Evolutionary conservation across 2,329 filamentous ascomycete genomes (phyloP), one percentile per base, ranked within the genome.

Genomic region (Colletotrichum caudatum): DNA sequence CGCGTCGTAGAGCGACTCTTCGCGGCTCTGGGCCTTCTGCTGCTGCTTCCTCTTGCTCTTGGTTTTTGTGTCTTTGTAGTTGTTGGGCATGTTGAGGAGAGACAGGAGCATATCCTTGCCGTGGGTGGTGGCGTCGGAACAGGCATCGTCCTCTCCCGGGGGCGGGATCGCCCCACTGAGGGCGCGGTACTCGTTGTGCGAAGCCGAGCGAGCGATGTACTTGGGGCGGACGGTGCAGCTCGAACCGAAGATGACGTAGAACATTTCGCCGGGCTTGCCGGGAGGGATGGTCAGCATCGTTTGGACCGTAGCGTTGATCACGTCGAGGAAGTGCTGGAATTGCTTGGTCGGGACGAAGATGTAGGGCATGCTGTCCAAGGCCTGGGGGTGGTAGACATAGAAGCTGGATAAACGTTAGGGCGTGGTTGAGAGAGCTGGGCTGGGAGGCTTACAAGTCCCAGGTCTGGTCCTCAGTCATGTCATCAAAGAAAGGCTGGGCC

Each of bases 361-460:
- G 35, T 92, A 82, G 1, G 91, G 89, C 62, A 85, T 86, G 39
- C 83, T 79, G 18, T 83, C 80, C 9, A 82, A 74, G 3, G 82
- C 79, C 20, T 77, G 74, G 0, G 88, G 87, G 59, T 88, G 83
- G 77, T 90, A 85, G 46, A 94, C 77, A 78, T 93, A 94, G 80
- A 91, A 94, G 66, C 92, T 93, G 59, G 9, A 20, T 7, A 23
- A 18, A 54, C 20, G 44, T 58, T 23, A 51, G 44, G 29, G 68
- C 41, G 12, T 11, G 16, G 2, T 11, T 44, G n/a, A 44, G 1
- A 54, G 8, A 33, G 48, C 60, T 26, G 5, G 37, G 12, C 18
- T 8, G 37, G 53, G 39, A 26, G 5, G 85, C 91, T 86, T 84
- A 96, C 93, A 97, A 82, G 73, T 95, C 90, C 94, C 94, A 97